Evolutionary conservation across 1,284 basidiomycete species (phyloP), one percentile per base, ranked within the genome.

Genomic region (Apiotrichum brassicae): DNA sequence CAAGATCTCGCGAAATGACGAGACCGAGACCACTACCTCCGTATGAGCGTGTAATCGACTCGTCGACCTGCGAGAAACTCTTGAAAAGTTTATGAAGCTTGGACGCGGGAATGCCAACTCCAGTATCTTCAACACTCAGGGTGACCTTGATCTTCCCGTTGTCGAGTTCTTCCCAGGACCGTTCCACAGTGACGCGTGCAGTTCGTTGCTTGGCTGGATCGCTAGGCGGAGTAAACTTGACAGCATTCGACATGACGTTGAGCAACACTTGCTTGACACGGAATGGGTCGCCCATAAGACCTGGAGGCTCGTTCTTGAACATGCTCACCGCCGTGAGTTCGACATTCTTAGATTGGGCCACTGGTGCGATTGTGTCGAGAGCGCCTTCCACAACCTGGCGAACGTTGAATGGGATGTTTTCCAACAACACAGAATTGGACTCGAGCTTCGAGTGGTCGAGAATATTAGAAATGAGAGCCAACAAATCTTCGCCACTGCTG

Each of bases 381-480:
- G 68, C 63, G 4, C 56, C 52, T 45, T 73, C 71, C 18, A 66
- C 59, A 5, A 71, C 61, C 7, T 71, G 64, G 6, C 68, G 66
- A 6, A 76, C 61, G 19, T 60, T 64, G 62, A 76, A 76, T 1
- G 71, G 68, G 11, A 72, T 68, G 19, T 64, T 59, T 41, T 77
- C 76, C 16, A 75, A 61, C 26, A 70, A 63, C 35, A 76, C 71
- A 25, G 69, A 70, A 37, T 71, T 68, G 8, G 68, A 64, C 51
- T 76, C 73, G 33, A 77, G 66, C 50, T 75, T 74, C 20, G 69
- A 67, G 45, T 73, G 70, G 54, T 77, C 76, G 23, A 77, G 63
- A 23, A 77, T 71, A 46, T 76, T 74, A 48, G 74, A 73, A 57
- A 77, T 76, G 30, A 77, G 56, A 13, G 70, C 70, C 23, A 76